Evolutionary conservation across 1,139 yeast genomes (phyloP).

Genomic region (Yarrowia galli): DNA sequence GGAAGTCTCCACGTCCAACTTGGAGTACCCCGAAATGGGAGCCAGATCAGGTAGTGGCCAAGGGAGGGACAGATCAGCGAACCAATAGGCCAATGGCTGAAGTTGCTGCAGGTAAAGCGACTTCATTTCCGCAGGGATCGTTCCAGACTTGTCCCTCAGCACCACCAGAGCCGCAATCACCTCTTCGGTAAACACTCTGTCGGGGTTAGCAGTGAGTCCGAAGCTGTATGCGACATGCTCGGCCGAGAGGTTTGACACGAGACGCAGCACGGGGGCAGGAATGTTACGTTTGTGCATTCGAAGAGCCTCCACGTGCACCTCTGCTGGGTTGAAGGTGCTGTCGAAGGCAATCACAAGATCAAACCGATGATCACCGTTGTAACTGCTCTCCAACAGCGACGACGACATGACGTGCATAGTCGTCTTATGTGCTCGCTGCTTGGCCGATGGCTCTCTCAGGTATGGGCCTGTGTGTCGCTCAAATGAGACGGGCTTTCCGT

Average conservation of each 20-base stretch:
- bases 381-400: constrained; percentile 45
- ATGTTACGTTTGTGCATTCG: constrained; percentile 47
- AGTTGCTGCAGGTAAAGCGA: constrained; percentile 77
- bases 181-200: constrained; percentile 59
- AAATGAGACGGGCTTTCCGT: constrained; percentile 72
- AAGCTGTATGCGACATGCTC: constrained; percentile 61
- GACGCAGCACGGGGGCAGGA: constrained; percentile 65
- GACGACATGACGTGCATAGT: constrained; percentile 51
- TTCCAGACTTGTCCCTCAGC: constrained; percentile 82
- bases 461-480: constrained; percentile 68
- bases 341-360: constrained; percentile 77
- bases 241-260: constrained; percentile 79
- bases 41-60: constrained; percentile 89
- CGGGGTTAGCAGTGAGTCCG: constrained; percentile 41
- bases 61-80: constrained; percentile 52
- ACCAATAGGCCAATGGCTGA: constrained; percentile 67
- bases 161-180: constrained; percentile 86
- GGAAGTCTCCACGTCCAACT: constrained; percentile 80
- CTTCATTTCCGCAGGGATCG: constrained; percentile 77
- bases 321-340: constrained; percentile 62
- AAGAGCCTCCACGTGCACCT: constrained; percentile 50
- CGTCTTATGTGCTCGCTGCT: constrained; percentile 43
- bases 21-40: constrained; percentile 64
- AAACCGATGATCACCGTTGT: constrained; percentile 52
- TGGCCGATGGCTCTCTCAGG: constrained; percentile 44